Base-by-base conservation (phyloP, 176 grass and related monocot species). In the barley (Hordeum vulgare) region DNA sequence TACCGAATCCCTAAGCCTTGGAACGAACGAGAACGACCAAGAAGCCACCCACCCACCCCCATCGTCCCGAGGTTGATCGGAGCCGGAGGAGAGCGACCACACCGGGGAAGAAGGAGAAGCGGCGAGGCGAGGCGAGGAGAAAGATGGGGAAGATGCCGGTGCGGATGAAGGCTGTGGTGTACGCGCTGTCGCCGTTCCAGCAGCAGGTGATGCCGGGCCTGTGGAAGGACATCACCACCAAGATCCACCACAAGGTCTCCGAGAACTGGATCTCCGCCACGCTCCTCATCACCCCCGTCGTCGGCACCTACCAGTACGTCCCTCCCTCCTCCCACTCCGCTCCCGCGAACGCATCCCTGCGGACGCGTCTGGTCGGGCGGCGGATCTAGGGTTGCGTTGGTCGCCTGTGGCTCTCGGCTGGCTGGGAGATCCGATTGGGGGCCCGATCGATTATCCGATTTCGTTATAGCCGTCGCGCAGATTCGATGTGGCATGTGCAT, bases 191-290 rank as follows among this genome's bases (percentile, higher is more conserved):
- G 47, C 96, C 96, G 77, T 99, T 99, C 91, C 96, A 99, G 83
- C 96, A 99, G 96, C 94, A 99, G 85, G 87, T 99, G 80, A 99
- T 99, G 96, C 61, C 93, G 13, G 96, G 96, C 33, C 78, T 99
- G 73, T 99, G 96, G 96, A 96, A 96, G 89, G 96, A 99, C 79
- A 59, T 99, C 89, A 91, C 96, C 74, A 86, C 87, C 83, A 99
- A 99, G 91, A 92, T 99, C 91, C 93, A 95, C 89, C 96, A 94
- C 77, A 99, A 96, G 96, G 93, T 99, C 57, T 85, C 93, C 28
- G 96, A 99, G 91, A 99, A 99, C 91, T 99, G 96, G 96, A 85
- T 99, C 89, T 94, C 78, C 65, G 96, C 93, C 58, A 94, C 91
- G 28, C 93, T 99, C 23, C 85, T 99, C 78, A 51, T 99, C 83